Conservation (phyloP, 2,329 filamentous ascomycete species). For the Penicillium concentricum region DNA sequence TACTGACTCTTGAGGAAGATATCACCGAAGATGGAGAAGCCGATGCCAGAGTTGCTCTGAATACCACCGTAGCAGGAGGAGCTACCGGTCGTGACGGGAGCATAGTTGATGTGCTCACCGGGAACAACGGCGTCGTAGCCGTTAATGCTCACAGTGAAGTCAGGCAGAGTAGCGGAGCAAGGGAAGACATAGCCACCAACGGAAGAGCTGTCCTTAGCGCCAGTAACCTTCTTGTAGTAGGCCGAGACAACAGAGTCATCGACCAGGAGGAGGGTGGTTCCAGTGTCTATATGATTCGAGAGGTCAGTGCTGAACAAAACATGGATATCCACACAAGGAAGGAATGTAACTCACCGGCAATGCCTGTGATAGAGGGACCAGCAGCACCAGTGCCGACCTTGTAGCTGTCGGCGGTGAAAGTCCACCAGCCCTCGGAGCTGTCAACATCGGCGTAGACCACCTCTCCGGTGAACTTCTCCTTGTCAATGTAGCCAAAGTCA, state of each 20-base stretch:
- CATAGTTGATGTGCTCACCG: constrained; percentile 57
- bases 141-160: constrained; percentile 54
- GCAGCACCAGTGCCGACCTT: constrained; percentile 50
- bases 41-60: constrained; percentile 60
- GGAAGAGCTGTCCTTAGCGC: constrained; percentile 48
- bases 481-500: constrained; percentile 61
- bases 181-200: constrained; percentile 58
- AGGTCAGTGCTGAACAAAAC: background rate
- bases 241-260: constrained; percentile 53
- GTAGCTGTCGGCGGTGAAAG: constrained; percentile 58
- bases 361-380: constrained; percentile 49
- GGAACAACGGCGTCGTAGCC: constrained; percentile 52
- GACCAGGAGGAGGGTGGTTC: constrained; percentile 65
- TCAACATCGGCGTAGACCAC: constrained; percentile 59
- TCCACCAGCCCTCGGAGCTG: constrained; percentile 62
- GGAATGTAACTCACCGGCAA: constrained; percentile 47
- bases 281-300: constrained; percentile 54
- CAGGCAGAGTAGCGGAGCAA: constrained; percentile 52
- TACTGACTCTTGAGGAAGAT: constrained; percentile 77
- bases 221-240: constrained; percentile 61
- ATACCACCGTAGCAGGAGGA: constrained; percentile 71
- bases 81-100: constrained; percentile 40
- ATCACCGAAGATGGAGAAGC: constrained; percentile 71
- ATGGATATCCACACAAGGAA: background rate
- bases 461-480: constrained; percentile 56